Percentiles rank a stretch among this genome's conserved stretches.
phyloP scores from a whole-genome alignment of 495 filamentous ascomycete genomes.

The Penicillium cosmopolitanum region DNA sequence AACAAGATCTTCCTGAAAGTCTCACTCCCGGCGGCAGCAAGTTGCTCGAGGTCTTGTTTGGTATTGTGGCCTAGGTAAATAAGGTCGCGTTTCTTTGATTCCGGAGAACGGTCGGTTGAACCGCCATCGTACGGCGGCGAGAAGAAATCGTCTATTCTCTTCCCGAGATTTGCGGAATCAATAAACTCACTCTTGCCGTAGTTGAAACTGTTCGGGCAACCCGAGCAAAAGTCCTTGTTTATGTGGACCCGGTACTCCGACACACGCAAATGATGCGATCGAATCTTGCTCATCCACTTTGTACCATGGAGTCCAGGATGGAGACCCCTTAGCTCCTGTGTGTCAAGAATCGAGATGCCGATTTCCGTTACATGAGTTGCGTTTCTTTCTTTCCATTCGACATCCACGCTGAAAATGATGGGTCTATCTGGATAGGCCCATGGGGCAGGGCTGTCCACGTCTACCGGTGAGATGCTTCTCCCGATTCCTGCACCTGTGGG shows the following conservation, averaged over 20 bases:
- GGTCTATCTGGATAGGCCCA: slow-evolving; percentile 56
- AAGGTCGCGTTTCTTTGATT: slow-evolving; percentile 55
- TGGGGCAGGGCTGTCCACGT: slow-evolving; percentile 30
- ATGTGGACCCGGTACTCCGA: slow-evolving; percentile 63
- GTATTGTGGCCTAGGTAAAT: slow-evolving; percentile 80
- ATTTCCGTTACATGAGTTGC: slow-evolving; percentile 75
- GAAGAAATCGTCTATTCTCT: slow-evolving; percentile 53
- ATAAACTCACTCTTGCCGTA: slow-evolving; percentile 68
- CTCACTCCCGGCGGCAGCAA: slow-evolving; percentile 60
- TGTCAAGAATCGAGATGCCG: slow-evolving; percentile 83
- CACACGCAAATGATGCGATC: slow-evolving; percentile 75
- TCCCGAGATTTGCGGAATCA: slow-evolving; percentile 38
- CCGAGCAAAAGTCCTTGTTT: slow-evolving; percentile 67
- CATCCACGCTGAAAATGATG: slow-evolving; percentile 78
- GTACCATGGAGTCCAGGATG: slow-evolving; percentile 61
- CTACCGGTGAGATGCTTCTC: slow-evolving; percentile 38
- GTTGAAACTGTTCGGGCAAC: slow-evolving; percentile 73
- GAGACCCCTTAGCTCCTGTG: slow-evolving; percentile 50
- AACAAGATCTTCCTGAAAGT: slow-evolving; percentile 15
- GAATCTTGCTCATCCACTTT: slow-evolving; percentile 68
- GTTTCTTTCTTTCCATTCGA: slow-evolving; percentile 76
- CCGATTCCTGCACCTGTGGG: slow-evolving; percentile 3
- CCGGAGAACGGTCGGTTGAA: not conserved
- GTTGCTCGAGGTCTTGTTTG: slow-evolving; percentile 65
- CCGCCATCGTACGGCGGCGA: slow-evolving; percentile 41